Base-by-base conservation (phyloP, 2,329 filamentous ascomycete species). In the Albifimbria verrucaria region DNA sequence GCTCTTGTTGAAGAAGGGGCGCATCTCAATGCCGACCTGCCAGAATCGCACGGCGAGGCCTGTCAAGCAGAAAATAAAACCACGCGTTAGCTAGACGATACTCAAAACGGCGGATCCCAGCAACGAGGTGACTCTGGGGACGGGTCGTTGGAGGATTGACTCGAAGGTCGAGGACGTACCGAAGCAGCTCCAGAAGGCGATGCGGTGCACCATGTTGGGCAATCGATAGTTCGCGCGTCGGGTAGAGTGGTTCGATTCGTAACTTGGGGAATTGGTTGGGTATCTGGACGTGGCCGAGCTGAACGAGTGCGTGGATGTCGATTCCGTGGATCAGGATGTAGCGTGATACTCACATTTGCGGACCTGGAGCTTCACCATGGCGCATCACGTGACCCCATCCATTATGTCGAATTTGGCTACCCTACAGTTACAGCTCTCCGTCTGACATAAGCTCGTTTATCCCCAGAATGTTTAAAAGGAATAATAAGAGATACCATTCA, bases 11-110 rank as follows among this genome's bases (percentile, higher is more conserved):
- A 97, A 90, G 73, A 97, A 87, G 50, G 93, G 94, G 58, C 92
- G 91, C 92, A 96, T 96, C 79, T 99, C 92, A 72, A 99, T 94
- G 68, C 93, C 94, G 71, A 99, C 87, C 76, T 97, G 94, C 90
- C 92, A 97, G 74, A 94, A 83, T 65, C 93, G 90, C 68, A 92
- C 88, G 69, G 89, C 92, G 66, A 97, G 77, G 80, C 94, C 94
- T 99, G 64, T 54, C 11, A 4, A 24, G 10, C 32, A 2, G 18
- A 17, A 43, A 22, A 23, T 4, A 24, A 23, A 39, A n/a, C 23
- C n/a, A 41, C 18, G 42, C 12, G 44, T 47, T 47, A 47, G 44
- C 18, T 25, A 11, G 22, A 7, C 12, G 12, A 7, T 26, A 24
- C 9, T 36, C 42, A 51, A 23, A 23, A 28, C 10, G 52, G 32